These are phyloP conservation scores for Tetrahymena borealis DNA, from an alignment of 73 alveolate genomes.

Conservation along the genomic window DNA sequence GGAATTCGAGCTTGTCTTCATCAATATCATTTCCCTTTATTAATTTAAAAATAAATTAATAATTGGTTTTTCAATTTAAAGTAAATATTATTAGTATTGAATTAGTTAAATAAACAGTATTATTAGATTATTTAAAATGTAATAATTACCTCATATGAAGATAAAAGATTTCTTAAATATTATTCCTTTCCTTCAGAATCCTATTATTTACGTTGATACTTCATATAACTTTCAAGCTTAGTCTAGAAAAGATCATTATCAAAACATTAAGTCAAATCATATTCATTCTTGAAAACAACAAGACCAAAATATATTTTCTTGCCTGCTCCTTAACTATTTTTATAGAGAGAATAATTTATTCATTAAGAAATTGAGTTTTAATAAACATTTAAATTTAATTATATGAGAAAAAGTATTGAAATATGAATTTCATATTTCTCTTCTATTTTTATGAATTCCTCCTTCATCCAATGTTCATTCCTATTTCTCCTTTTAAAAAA, in stretches of 20 bases:
- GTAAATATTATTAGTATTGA: no score
- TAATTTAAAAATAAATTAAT: not conserved
- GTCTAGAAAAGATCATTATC: not conserved
- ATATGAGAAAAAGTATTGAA: no score
- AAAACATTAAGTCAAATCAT: not conserved
- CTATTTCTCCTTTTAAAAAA: no score
- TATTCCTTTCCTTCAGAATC: not conserved
- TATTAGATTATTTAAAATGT: no score
- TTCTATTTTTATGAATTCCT: no score
- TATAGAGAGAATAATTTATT: no score
- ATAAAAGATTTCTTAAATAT: not conserved
- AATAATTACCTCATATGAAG: not conserved
- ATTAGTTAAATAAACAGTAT: no score
- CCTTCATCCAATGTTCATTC: no score
- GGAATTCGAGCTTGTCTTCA: not conserved
- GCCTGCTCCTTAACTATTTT: not conserved
- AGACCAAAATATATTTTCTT: not conserved
- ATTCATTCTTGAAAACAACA: not conserved
- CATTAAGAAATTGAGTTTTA: no score
- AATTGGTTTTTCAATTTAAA: no score
- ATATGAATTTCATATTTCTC: no score
- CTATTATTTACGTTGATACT: not conserved
- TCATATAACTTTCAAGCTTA: not conserved
- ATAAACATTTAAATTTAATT: no score
- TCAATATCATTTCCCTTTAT: not conserved